Evolutionary conservation across 805 yeast species (phyloP).

Genomic region (Blastobotrys peoriensis): DNA sequence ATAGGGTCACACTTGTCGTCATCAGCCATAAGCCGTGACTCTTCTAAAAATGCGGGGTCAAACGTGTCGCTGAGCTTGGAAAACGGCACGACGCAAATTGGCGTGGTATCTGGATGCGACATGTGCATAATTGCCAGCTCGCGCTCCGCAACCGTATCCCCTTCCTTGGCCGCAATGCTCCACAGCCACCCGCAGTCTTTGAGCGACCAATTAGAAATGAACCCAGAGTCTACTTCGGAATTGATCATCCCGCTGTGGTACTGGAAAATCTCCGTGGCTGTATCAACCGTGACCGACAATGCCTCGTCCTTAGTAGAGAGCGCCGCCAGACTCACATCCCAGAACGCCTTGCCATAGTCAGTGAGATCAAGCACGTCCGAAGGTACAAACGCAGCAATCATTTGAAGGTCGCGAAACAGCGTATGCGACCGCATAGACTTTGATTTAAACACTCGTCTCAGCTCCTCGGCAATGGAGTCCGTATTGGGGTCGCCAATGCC

Average conservation of each 20-base stretch:
- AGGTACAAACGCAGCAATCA: conserved; percentile 30
- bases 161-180: conserved; percentile 26
- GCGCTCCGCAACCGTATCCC: conserved; percentile 23
- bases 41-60: conserved; percentile 15
- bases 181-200: conserved; percentile 25
- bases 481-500: conserved; percentile 20
- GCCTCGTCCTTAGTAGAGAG: conserved; percentile 24
- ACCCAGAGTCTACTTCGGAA: conserved; percentile 8
- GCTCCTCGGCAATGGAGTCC: conserved; percentile 30
- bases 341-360: conserved; percentile 30
- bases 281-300: conserved; percentile 16
- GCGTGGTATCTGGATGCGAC: conserved; percentile 26
- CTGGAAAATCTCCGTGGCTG: conserved; percentile 24
- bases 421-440: conserved; percentile 27
- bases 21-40: conserved; percentile 17
- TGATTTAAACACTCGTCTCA: conserved; percentile 23
- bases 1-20: conserved; percentile 25
- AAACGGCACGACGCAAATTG: conserved; percentile 21
- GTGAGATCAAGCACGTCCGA: conserved; percentile 25
- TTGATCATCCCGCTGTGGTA: conserved; percentile 16
- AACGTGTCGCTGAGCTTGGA: conserved; percentile 21
- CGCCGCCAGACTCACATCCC: conserved; percentile 33
- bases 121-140: conserved; percentile 26
- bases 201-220: conserved; percentile 18
- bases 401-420: conserved; percentile 30